These are phyloP conservation scores for Venturia effusa DNA, from an alignment of 2,329 filamentous ascomycete genomes.

Conservation along the genomic window DNA sequence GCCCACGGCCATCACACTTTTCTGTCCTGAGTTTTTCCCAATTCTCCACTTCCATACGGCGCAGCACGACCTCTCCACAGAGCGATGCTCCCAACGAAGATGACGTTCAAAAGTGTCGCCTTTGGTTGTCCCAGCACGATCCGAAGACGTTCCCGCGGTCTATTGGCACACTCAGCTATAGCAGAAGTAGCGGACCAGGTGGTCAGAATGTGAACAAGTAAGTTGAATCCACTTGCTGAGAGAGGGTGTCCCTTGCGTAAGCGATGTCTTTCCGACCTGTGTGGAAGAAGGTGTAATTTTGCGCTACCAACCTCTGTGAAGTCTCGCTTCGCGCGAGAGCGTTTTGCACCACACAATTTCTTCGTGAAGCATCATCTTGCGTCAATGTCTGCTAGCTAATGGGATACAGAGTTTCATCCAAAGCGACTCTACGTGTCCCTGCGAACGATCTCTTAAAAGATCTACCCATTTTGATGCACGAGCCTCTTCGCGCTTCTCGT, in stretches of 20 bases:
- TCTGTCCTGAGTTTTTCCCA: not conserved
- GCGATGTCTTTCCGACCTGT: not conserved
- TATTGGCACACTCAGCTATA: conserved; percentile 50
- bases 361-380: too few relatives aligned
- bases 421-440: conserved; percentile 51
- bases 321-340: not conserved
- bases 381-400: not conserved
- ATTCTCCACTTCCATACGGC: not conserved
- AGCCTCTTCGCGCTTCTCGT: conserved; percentile 39
- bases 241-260: not conserved
- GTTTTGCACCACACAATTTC: too few relatives aligned
- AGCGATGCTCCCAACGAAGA: not conserved
- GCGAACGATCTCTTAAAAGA: conserved; percentile 41
- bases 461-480: conserved; percentile 44
- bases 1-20: not conserved
- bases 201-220: conserved; percentile 63
- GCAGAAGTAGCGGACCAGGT: conserved; percentile 52
- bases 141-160: conserved; percentile 43
- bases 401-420: conserved; percentile 48
- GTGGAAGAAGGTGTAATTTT: not conserved
- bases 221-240: conserved; percentile 15
- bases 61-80: not conserved
- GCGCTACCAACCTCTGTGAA: not conserved
- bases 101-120: conserved; percentile 32
- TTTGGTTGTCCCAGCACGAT: conserved; percentile 46